Percentiles rank a stretch among this genome's conserved stretches.
Evolutionary conservation across 2,329 filamentous ascomycete species (phyloP).

Genomic region (Ilyonectria sp.): DNA sequence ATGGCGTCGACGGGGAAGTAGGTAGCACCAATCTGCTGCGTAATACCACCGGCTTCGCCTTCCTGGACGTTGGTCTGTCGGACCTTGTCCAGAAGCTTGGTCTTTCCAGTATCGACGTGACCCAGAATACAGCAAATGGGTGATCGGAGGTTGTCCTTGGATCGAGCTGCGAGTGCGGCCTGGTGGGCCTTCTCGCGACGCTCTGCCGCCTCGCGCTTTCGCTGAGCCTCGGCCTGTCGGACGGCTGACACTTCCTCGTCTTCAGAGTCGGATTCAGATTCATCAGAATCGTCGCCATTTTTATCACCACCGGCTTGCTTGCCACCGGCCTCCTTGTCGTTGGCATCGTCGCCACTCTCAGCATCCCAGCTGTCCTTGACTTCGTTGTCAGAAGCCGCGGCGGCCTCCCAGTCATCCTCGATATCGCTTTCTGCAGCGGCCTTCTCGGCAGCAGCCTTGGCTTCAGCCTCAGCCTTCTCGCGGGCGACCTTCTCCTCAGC

Average conservation of each 20-base stretch:
- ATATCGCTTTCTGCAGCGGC: slow-evolving; percentile 72
- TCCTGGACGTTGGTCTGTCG: slow-evolving; percentile 99
- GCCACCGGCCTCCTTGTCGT: slow-evolving; percentile 70
- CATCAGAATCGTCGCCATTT: slow-evolving; percentile 60
- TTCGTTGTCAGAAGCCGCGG: slow-evolving; percentile 82
- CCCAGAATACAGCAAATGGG: slow-evolving; percentile 99
- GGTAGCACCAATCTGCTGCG: slow-evolving; percentile 98
- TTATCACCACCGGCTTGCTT: slow-evolving; percentile 56
- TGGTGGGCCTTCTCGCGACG: slow-evolving; percentile 92
- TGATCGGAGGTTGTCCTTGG: slow-evolving; percentile 94
- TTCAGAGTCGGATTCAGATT: slow-evolving; percentile 78
- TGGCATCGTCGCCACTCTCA: slow-evolving; percentile 76
- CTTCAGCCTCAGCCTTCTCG: slow-evolving; percentile 71
- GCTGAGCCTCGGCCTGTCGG: slow-evolving; percentile 79
- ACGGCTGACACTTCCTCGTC: slow-evolving; percentile 84
- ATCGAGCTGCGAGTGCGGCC: slow-evolving; percentile 90
- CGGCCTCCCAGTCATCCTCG: slow-evolving; percentile 91
- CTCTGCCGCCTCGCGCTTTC: slow-evolving; percentile 91
- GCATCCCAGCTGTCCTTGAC: slow-evolving; percentile 98
- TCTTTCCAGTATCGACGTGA: slow-evolving; percentile 99
- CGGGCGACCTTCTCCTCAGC: slow-evolving; percentile 72
- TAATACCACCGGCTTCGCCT: slow-evolving; percentile 99
- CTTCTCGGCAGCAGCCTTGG: slow-evolving; percentile 68
- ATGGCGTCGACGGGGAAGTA: slow-evolving; percentile 98
- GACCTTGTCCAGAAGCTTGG: slow-evolving; percentile 98